These are phyloP conservation scores for Fraxinus greggii DNA, from an alignment of 305 asterid species.

Conservation along the genomic window DNA sequence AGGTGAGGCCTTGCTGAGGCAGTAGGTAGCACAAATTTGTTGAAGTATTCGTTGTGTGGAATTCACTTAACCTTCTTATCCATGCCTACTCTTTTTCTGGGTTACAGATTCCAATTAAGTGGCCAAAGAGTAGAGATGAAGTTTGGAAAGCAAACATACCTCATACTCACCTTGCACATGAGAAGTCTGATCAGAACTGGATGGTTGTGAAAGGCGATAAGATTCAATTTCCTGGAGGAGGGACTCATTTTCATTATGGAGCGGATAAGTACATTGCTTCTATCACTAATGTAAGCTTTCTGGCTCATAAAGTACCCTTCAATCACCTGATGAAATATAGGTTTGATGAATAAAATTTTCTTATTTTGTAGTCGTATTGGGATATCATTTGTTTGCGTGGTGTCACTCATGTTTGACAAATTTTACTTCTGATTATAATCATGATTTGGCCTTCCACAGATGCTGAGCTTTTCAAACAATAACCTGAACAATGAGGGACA, in stretches of 20 bases:
- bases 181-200: constrained; percentile 93
- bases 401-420: background rate
- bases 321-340: background rate
- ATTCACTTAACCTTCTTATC: background rate
- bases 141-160: constrained; percentile 96
- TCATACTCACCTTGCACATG: constrained; percentile 90
- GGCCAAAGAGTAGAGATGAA: constrained; percentile 92
- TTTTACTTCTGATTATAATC: constrained; percentile 11
- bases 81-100: background rate
- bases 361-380: background rate
- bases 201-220: constrained; percentile 85
- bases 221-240: constrained; percentile 81
- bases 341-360: background rate
- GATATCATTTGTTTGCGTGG: background rate
- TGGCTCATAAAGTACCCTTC: constrained; percentile 4
- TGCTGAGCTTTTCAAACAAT: constrained; percentile 70
- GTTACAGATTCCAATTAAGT: constrained; percentile 69
- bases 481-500: constrained; percentile 71
- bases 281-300: constrained; percentile 65
- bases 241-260: constrained; percentile 93
- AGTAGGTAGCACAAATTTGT: background rate
- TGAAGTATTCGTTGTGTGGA: constrained; percentile 8
- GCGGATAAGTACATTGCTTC: constrained; percentile 86
- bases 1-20: constrained; percentile 42
- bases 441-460: constrained; percentile 42